Evolutionary conservation across 306 rosid genomes (phyloP), one percentile per base, ranked within the genome.

Genomic region (Mimosa pudica): DNA sequence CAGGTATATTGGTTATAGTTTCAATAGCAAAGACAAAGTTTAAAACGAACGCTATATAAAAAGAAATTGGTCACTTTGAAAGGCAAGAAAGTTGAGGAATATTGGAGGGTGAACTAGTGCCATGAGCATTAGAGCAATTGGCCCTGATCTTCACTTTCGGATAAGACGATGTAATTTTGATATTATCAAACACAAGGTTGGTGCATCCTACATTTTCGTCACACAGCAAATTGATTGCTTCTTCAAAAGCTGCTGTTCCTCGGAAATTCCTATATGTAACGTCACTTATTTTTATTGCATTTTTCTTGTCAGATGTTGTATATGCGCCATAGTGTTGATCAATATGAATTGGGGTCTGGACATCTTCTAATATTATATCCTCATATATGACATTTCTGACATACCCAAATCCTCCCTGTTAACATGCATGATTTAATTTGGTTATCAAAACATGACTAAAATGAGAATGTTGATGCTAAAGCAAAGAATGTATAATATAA

Each of bases 381-480:
- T 88, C 85, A 61, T 70, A 90, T 13, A 44, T 73, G 24, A 90
- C 83, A 10, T 84, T 82, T 46, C 60, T 88, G 1, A 90, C 91
- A 84, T 82, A 86, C 30, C 91, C 94, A 0, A 12, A 3, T 79
- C 94, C 89, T 58, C 91, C 88, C 91, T 89, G 42, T 38, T 38
- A 38, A 38, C 42, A 38, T 38, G 42, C 42, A 38, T 38, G 42
- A 38, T 38, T 38, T 3, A 2, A 38, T 38, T 38, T 38, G 4
- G 16, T 65, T 12, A 16, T 69, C 35, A 68, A 70, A 17, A 41
- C 24, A 42, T 61, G 3, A 1, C 4, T 4, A 4, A n/a, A 10
- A 62, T 32, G 44, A 32, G 68, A 62, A 5, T 61, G 1, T 57
- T 60, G 9, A 3, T 58, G 6, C 17, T 52, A 14, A 16, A 52